Conservation (phyloP, 2,329 filamentous ascomycete genomes). For the Cladosporium velox region DNA sequence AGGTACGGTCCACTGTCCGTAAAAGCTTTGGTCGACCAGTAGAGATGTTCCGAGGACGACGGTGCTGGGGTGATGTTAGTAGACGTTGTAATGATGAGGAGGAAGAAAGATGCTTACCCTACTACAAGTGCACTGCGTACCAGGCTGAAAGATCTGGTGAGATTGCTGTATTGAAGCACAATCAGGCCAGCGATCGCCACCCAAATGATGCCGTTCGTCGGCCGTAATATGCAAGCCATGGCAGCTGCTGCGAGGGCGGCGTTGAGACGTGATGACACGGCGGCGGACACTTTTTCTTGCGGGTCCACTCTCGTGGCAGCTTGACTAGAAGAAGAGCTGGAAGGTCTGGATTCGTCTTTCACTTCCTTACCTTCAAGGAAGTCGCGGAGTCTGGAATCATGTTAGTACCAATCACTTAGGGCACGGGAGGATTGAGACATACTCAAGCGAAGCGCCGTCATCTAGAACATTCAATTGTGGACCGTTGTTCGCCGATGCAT, state of each 20-base stretch:
- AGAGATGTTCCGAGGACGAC: slow-evolving; percentile 64
- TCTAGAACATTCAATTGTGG: neutral
- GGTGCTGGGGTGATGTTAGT: neutral
- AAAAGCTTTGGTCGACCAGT: slow-evolving; percentile 74
- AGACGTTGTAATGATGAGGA: neutral
- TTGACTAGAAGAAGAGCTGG: neutral
- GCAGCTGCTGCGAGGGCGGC: slow-evolving; percentile 70
- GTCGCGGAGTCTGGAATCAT: neutral
- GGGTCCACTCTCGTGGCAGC: neutral
- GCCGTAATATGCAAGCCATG: slow-evolving; percentile 79
- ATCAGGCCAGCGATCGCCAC: slow-evolving; percentile 62
- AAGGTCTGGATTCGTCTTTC: neutral
- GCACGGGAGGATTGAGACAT: neutral
- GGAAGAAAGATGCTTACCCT: neutral
- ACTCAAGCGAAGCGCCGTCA: slow-evolving; percentile 10
- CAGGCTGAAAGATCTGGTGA: neutral
- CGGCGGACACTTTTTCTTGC: neutral
- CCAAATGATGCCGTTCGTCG: slow-evolving; percentile 90
- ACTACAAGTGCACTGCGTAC: slow-evolving; percentile 2
- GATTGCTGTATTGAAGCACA: slow-evolving; percentile 47
- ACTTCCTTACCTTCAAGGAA: slow-evolving; percentile 16
- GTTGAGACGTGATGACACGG: neutral
- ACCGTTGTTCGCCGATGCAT: neutral
- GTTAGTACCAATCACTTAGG: neutral
- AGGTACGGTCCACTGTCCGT: slow-evolving; percentile 83